phyloP scores from a whole-genome alignment of 805 yeast genomes.

The Pichia pseudocactophila region DNA sequence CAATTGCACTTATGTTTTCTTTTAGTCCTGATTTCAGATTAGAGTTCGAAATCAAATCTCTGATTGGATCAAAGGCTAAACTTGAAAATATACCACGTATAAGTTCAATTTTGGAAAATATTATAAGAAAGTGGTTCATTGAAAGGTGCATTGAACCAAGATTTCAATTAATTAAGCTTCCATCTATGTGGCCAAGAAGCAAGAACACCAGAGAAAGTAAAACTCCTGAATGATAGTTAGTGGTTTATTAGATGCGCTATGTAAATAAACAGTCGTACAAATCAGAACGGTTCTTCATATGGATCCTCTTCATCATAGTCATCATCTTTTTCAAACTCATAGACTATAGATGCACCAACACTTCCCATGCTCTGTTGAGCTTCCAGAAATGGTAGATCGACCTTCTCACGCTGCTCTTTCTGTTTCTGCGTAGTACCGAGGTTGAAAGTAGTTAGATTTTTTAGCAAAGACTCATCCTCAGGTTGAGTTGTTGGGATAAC shows the following conservation, averaged over 20 bases:
- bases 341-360: conserved; percentile 89
- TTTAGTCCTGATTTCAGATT: conserved; percentile 86
- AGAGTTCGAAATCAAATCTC: conserved; percentile 80
- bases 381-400: conserved; percentile 82
- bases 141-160: conserved; percentile 93
- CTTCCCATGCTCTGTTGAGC: conserved; percentile 67
- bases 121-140: conserved; percentile 78
- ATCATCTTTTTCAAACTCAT: conserved; percentile 92
- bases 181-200: conserved; percentile 78
- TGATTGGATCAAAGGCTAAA: conserved; percentile 88
- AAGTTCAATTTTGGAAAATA: conserved; percentile 72
- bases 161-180: conserved; percentile 75
- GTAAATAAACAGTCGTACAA: background rate
- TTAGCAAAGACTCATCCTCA: conserved; percentile 40
- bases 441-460: conserved; percentile 81
- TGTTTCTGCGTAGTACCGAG: conserved; percentile 69
- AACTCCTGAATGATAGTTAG: background rate
- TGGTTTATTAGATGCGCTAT: background rate
- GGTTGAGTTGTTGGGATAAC: conserved; percentile 14
- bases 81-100: conserved; percentile 90
- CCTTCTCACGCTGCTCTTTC: conserved; percentile 68
- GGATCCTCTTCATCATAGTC: conserved; percentile 99
- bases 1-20: conserved; percentile 74
- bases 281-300: conserved; percentile 69
- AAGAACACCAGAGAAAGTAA: conserved; percentile 40